These are phyloP conservation scores for Arthroderma sp. DNA, from an alignment of 2,329 filamentous ascomycete genomes.

Conservation along the genomic window DNA sequence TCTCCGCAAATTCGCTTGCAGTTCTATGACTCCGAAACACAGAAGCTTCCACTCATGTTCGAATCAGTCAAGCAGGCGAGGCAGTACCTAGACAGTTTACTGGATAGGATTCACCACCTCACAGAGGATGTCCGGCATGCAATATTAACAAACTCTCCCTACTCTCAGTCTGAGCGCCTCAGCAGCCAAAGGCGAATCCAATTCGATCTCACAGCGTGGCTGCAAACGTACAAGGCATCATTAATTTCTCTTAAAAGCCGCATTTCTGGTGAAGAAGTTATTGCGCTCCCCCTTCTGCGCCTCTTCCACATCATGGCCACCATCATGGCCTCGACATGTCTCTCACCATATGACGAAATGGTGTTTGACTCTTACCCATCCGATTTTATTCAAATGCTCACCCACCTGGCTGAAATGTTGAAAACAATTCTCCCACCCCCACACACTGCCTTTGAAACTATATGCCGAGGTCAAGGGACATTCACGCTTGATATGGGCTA, in stretches of 20 bases:
- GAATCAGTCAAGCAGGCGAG: background rate
- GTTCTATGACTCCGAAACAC: background rate
- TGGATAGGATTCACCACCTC: background rate
- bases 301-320: conserved; percentile 32
- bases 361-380: conserved; percentile 15
- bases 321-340: conserved; percentile 30
- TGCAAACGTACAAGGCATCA: background rate
- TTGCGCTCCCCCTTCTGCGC: conserved; percentile 16
- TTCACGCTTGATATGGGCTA: conserved; percentile 21
- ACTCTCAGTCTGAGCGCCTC: background rate
- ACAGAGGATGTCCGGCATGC: background rate
- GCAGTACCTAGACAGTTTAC: background rate
- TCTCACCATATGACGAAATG: conserved; percentile 16
- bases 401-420: background rate
- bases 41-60: background rate
- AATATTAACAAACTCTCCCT: background rate
- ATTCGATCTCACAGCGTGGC: background rate
- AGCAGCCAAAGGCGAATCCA: background rate
- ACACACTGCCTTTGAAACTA: background rate
- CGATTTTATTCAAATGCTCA: background rate
- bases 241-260: background rate
- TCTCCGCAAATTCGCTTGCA: background rate
- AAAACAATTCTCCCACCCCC: background rate
- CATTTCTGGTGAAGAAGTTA: background rate
- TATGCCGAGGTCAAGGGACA: background rate